These are phyloP conservation scores for Acacia crassicarpa DNA, from an alignment of 306 rosid species.

Conservation along the genomic window DNA sequence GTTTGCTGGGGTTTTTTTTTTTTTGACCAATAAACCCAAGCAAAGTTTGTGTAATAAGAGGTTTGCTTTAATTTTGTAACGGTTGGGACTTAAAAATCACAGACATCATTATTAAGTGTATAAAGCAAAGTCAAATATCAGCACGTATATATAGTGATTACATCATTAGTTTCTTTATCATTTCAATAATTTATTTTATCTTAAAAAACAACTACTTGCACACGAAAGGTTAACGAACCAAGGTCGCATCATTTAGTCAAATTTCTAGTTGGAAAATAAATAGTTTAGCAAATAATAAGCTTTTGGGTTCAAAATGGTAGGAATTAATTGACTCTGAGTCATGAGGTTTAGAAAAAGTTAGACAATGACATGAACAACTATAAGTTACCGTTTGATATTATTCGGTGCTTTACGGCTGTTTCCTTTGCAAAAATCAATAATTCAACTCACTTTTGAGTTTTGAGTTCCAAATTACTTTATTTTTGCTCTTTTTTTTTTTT, in stretches of 20 bases:
- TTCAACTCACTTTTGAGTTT: slow-evolving; percentile 32
- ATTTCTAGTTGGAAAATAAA: slow-evolving; percentile 19
- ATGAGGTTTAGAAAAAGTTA: slow-evolving; percentile 22
- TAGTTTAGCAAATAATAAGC: background rate
- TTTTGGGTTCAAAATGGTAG: slow-evolving; percentile 34
- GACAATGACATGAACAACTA: slow-evolving; percentile 28
- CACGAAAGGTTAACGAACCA: slow-evolving; percentile 28
- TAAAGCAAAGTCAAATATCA: slow-evolving; percentile 1
- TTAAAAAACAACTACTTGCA: background rate
- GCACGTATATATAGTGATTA: background rate
- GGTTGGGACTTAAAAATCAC: slow-evolving; percentile 5
- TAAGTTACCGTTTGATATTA: slow-evolving; percentile 40
- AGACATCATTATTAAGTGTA: background rate
- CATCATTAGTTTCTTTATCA: background rate
- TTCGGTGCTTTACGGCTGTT: slow-evolving; percentile 35
- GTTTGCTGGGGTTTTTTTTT: background rate
- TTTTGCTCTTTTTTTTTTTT: background rate
- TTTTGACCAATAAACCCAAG: background rate
- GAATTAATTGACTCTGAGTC: slow-evolving; percentile 28
- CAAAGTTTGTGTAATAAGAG: background rate
- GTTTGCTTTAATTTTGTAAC: slow-evolving; percentile 18
- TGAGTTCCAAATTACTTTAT: slow-evolving; percentile 4
- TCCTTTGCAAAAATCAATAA: slow-evolving; percentile 23
- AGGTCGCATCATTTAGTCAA: slow-evolving; percentile 30
- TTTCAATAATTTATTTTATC: background rate